A percentile compares a stretch with the other conserved stretches of the same genome.
Conservation (phyloP, 1,139 yeast genomes). For the Hansenula sp. region DNA sequence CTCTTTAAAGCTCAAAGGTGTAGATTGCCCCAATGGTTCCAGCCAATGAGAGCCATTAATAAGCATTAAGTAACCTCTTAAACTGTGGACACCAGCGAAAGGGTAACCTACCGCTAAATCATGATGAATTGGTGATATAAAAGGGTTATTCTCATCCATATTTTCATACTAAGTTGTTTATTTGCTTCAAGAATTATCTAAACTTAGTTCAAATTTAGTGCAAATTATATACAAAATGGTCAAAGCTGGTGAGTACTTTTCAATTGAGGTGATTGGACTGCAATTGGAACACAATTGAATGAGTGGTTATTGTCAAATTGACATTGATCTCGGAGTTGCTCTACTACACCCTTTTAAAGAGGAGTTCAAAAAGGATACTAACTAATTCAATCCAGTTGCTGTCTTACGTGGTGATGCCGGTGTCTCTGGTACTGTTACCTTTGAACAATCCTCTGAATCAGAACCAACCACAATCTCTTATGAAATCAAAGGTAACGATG, state of each 20-base stretch:
- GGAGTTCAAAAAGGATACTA: not conserved
- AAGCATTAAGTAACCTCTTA: not conserved
- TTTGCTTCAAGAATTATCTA: not conserved
- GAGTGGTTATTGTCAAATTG: not conserved
- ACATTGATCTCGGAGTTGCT: conserved; percentile 3
- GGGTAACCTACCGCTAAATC: not conserved
- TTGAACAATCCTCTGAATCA: conserved; percentile 75
- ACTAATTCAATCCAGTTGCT: conserved; percentile 57
- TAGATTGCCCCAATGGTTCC: not conserved
- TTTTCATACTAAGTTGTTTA: too few relatives aligned
- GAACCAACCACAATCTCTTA: conserved; percentile 84
- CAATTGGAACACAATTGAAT: not conserved
- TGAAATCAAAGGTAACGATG: conserved; percentile 83
- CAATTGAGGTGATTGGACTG: not conserved
- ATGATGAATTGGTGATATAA: not conserved
- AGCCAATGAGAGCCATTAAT: not conserved
- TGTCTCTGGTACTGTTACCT: conserved; percentile 80
- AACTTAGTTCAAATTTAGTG: not conserved
- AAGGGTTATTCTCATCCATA: not conserved
- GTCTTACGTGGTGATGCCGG: conserved; percentile 92
- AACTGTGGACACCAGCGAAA: not conserved
- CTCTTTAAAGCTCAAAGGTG: not conserved
- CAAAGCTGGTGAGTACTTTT: conserved; percentile 34
- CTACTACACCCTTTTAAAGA: not conserved
- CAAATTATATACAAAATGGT: conserved; percentile 27